Conservation (phyloP, 805 yeast species). For the Wickerhamomyces sydowiorum region DNA sequence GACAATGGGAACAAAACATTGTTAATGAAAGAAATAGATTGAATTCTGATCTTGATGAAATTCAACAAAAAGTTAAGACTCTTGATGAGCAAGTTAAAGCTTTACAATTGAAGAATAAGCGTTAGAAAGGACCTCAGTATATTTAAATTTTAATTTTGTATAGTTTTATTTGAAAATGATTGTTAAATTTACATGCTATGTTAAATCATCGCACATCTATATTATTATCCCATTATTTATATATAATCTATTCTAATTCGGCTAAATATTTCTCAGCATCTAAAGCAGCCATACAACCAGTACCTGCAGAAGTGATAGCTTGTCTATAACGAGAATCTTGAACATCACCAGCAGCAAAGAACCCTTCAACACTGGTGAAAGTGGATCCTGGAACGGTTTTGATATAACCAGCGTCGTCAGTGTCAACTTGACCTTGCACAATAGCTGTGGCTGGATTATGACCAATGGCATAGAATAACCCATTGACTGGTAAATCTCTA, state of each 20-base stretch:
- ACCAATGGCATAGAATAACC: slow-evolving; percentile 97
- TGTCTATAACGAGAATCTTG: slow-evolving; percentile 97
- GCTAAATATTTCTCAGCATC: slow-evolving; percentile 85
- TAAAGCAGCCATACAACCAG: slow-evolving; percentile 99
- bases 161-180: too few relatives aligned
- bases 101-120: slow-evolving; percentile 46
- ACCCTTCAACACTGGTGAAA: slow-evolving; percentile 79
- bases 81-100: slow-evolving; percentile 72
- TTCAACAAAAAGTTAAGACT: slow-evolving; percentile 69
- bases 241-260: slow-evolving; percentile 37
- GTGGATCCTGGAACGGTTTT: slow-evolving; percentile 88
- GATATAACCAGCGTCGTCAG: slow-evolving; percentile 86
- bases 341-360: slow-evolving; percentile 98
- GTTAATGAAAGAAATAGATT: slow-evolving; percentile 91
- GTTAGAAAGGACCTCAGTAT: too few relatives aligned
- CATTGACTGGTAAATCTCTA: slow-evolving; percentile 71
- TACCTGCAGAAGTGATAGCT: slow-evolving; percentile 99
- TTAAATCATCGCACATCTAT: background rate
- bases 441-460: slow-evolving; percentile 92
- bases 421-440: slow-evolving; percentile 65
- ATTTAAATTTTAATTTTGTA: too few relatives aligned
- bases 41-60: slow-evolving; percentile 87
- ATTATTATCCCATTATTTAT: background rate
- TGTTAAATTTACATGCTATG: background rate
- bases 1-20: slow-evolving; percentile 97